These are phyloP conservation scores for Penicillium palitans DNA, from an alignment of 2,329 filamentous ascomycete species.

Conservation along the genomic window DNA sequence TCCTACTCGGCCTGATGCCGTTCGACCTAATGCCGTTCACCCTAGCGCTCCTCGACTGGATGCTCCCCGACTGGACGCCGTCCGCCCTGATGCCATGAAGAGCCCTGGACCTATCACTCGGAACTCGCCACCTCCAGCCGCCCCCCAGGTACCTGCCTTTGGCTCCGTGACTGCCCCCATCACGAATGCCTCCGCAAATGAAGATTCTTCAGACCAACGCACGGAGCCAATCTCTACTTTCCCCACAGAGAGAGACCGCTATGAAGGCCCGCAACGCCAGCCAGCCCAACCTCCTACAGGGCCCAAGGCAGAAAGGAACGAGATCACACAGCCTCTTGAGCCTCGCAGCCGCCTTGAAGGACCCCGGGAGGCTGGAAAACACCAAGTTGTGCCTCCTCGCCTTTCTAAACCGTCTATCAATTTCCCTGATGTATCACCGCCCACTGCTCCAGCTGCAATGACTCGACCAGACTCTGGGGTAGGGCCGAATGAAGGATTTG, in stretches of 20 bases:
- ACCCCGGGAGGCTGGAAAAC: conserved; percentile 22
- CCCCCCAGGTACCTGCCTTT: conserved; percentile 47
- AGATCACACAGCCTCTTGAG: conserved; percentile 27
- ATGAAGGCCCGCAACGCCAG: conserved; percentile 21
- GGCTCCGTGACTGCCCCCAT: conserved; percentile 39
- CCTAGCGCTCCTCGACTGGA: conserved; percentile 18
- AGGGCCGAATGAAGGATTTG: conserved; percentile 22
- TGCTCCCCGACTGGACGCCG: neutral
- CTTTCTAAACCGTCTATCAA: conserved; percentile 26
- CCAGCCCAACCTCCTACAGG: conserved; percentile 44
- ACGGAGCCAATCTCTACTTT: conserved; percentile 5
- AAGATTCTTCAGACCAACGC: conserved; percentile 19
- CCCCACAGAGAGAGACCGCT: conserved; percentile 28
- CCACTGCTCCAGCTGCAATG: conserved; percentile 41
- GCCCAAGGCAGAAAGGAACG: conserved; percentile 44
- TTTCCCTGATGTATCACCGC: conserved; percentile 35
- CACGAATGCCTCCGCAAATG: conserved; percentile 23
- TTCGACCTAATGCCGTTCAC: neutral
- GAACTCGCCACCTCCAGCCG: conserved; percentile 41
- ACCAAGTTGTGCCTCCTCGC: conserved; percentile 31
- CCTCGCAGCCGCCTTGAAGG: conserved; percentile 28
- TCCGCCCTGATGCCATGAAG: conserved; percentile 27
- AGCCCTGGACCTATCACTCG: conserved; percentile 30
- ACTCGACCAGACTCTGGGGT: conserved; percentile 26
- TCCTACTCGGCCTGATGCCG: neutral